phyloP scores from a whole-genome alignment of 2,329 filamentous ascomycete genomes.

The Aspergillus pseudoglaucus region DNA sequence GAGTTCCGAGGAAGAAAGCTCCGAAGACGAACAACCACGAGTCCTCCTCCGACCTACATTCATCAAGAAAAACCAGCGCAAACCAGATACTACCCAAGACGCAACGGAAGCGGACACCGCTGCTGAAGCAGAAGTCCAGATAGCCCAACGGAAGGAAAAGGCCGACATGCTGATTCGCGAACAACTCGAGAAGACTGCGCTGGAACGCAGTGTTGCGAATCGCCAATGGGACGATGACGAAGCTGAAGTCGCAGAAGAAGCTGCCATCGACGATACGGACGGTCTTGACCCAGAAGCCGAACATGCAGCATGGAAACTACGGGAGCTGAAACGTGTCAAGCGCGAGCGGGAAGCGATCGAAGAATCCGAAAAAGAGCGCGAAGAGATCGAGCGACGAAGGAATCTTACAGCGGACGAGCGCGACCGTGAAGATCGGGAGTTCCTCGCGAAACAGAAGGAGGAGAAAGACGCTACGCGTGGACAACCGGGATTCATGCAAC shows the following conservation, averaged over 20 bases:
- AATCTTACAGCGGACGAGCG: slow-evolving; percentile 84
- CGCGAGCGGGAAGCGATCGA: slow-evolving; percentile 81
- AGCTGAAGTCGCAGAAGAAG: slow-evolving; percentile 59
- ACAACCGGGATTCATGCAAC: slow-evolving; percentile 85
- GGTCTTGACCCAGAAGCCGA: slow-evolving; percentile 81
- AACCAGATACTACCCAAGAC: slow-evolving; percentile 24
- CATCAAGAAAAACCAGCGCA: slow-evolving; percentile 57
- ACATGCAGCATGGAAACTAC: slow-evolving; percentile 84
- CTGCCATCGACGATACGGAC: slow-evolving; percentile 83
- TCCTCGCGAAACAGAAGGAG: slow-evolving; percentile 68
- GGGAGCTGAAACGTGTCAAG: slow-evolving; percentile 83
- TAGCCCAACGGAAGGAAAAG: slow-evolving; percentile 58
- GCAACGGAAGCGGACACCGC: slow-evolving; percentile 22
- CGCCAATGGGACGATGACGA: slow-evolving; percentile 76
- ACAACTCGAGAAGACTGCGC: slow-evolving; percentile 75
- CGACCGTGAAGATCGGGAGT: slow-evolving; percentile 73
- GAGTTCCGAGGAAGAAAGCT: slow-evolving; percentile 47
- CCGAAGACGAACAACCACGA: slow-evolving; percentile 53
- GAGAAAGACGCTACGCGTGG: slow-evolving; percentile 68
- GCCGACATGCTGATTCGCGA: slow-evolving; percentile 78
- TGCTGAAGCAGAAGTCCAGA: slow-evolving; percentile 36
- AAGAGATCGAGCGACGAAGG: slow-evolving; percentile 79
- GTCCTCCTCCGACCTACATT: slow-evolving; percentile 61
- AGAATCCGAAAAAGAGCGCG: slow-evolving; percentile 72
- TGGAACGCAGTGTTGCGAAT: slow-evolving; percentile 66